These are phyloP conservation scores for Gilbertella persicaria DNA, from an alignment of 371 early-diverging fungal species.

Conservation along the genomic window DNA sequence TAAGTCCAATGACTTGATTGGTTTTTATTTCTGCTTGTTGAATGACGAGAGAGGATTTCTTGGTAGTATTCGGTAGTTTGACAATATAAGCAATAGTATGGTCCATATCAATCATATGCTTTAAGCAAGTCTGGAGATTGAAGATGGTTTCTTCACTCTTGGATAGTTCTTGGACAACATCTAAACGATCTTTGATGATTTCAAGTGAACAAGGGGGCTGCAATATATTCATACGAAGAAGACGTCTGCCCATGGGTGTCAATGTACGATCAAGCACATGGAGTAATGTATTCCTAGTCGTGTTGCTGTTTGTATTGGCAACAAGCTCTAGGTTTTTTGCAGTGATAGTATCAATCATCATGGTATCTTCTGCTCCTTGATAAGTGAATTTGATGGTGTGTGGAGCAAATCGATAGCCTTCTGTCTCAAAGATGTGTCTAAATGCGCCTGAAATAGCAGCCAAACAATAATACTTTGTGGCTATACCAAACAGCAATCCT, in stretches of 20 bases:
- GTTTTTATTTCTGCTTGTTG: conserved; percentile 71
- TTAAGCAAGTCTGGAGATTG: conserved; percentile 37
- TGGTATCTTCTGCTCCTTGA: conserved; percentile 54
- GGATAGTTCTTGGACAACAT: conserved; percentile 54
- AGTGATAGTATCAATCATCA: conserved; percentile 47
- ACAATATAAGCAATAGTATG: conserved; percentile 26
- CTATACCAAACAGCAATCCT: conserved; percentile 40
- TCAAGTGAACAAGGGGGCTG: conserved; percentile 59
- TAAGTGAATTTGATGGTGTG: conserved; percentile 69
- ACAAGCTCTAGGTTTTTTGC: conserved; percentile 71
- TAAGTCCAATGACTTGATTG: conserved; percentile 71
- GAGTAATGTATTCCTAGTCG: conserved; percentile 50
- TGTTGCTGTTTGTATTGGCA: conserved; percentile 37
- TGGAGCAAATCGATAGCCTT: conserved; percentile 49
- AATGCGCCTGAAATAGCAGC: conserved; percentile 57
- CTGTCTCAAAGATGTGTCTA: conserved; percentile 57
- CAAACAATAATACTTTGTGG: conserved; percentile 59
- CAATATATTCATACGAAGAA: conserved; percentile 72
- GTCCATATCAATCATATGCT: conserved; percentile 32
- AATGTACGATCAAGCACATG: conserved; percentile 58
- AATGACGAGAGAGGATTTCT: conserved; percentile 33
- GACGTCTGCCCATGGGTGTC: conserved; percentile 75
- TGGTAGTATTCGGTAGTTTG: conserved; percentile 24
- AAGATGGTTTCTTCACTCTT: conserved; percentile 36
- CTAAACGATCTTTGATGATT: conserved; percentile 43